These are phyloP conservation scores for Tolypocladium paradoxum DNA, from an alignment of 2,329 filamentous ascomycete species.

Conservation along the genomic window DNA sequence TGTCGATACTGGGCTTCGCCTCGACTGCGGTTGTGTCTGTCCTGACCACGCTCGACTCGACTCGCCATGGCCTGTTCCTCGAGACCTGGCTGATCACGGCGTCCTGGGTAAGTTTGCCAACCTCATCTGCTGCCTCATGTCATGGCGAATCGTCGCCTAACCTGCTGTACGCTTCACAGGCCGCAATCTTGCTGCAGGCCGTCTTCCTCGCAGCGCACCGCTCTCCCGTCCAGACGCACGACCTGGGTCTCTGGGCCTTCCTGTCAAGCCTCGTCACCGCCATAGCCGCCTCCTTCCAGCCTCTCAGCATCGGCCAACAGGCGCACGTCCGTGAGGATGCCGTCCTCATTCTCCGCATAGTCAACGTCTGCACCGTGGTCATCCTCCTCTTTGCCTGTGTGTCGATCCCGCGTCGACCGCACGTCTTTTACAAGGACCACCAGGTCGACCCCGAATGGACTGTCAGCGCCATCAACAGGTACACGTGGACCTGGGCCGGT, in stretches of 20 bases:
- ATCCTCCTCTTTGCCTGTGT: slow-evolving; percentile 37
- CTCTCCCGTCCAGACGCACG: slow-evolving; percentile 39
- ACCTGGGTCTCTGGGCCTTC: slow-evolving; percentile 40
- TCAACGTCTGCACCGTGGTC: slow-evolving; percentile 34
- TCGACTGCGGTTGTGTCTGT: slow-evolving; percentile 47
- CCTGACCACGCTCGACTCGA: slow-evolving; percentile 30
- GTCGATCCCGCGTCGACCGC: slow-evolving; percentile 54
- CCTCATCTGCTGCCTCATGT: neutral
- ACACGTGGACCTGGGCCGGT: slow-evolving; percentile 56
- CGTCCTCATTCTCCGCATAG: slow-evolving; percentile 31
- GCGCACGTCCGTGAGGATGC: slow-evolving; percentile 24
- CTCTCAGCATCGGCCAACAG: slow-evolving; percentile 22
- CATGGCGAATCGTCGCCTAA: neutral
- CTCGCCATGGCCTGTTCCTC: slow-evolving; percentile 29
- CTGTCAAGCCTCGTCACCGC: slow-evolving; percentile 35
- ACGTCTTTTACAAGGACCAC: slow-evolving; percentile 48
- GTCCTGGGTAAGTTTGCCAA: slow-evolving; percentile 47
- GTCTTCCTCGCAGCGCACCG: slow-evolving; percentile 36
- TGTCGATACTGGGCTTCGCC: slow-evolving; percentile 42
- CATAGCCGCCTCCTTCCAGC: slow-evolving; percentile 32
- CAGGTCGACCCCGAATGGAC: slow-evolving; percentile 55
- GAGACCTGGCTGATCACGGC: slow-evolving; percentile 50
- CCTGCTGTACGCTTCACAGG: slow-evolving; percentile 22
- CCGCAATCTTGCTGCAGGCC: slow-evolving; percentile 40
- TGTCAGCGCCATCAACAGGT: slow-evolving; percentile 46